Evolutionary conservation across 2,329 filamentous ascomycete genomes (phyloP).

Genomic region (Hypoxylon sp.): DNA sequence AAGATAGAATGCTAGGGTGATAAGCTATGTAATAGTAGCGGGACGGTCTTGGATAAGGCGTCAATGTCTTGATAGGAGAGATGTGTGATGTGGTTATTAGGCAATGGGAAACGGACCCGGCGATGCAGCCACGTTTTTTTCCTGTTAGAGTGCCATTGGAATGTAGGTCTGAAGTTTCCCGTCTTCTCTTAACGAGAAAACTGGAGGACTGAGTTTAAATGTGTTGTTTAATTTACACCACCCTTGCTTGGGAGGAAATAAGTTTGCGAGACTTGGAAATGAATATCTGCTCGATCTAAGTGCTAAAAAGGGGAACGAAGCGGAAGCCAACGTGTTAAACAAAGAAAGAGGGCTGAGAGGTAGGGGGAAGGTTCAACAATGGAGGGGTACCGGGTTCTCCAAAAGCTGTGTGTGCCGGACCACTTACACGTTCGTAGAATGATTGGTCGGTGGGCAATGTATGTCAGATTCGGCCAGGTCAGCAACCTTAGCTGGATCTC

Average conservation of each 20-base stretch:
- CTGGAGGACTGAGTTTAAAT: slow-evolving; percentile 6
- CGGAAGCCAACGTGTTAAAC: slow-evolving; percentile 27
- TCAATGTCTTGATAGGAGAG: slow-evolving; percentile 13
- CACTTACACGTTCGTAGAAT: slow-evolving; percentile 43
- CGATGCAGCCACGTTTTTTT: slow-evolving; percentile 34
- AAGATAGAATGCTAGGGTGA: slow-evolving; percentile 34
- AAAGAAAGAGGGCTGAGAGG: slow-evolving; percentile 20
- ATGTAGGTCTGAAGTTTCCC: slow-evolving; percentile 23
- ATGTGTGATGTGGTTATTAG: slow-evolving; percentile 19
- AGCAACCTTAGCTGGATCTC: slow-evolving; percentile 38
- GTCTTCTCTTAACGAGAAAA: slow-evolving; percentile 32
- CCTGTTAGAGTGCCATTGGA: slow-evolving; percentile 41
- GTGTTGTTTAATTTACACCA: slow-evolving; percentile 23
- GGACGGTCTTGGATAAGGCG: slow-evolving; percentile 5
- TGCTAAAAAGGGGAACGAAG: slow-evolving; percentile 18
- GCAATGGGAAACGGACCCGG: slow-evolving; percentile 31
- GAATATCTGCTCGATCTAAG: slow-evolving; percentile 7
- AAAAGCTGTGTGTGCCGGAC: slow-evolving; percentile 31
- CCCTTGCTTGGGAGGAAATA: slow-evolving; percentile 13
- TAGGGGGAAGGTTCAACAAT: slow-evolving; percentile 22
- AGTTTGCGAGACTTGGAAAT: slow-evolving; percentile 24
- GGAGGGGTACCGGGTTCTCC: slow-evolving; percentile 33
- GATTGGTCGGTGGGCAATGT: slow-evolving; percentile 37
- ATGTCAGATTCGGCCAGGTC: slow-evolving; percentile 40
- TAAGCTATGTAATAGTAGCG: slow-evolving; percentile 34